phyloP scores from a whole-genome alignment of 164 flowering plant species.

The Stephania yunnanensis region DNA sequence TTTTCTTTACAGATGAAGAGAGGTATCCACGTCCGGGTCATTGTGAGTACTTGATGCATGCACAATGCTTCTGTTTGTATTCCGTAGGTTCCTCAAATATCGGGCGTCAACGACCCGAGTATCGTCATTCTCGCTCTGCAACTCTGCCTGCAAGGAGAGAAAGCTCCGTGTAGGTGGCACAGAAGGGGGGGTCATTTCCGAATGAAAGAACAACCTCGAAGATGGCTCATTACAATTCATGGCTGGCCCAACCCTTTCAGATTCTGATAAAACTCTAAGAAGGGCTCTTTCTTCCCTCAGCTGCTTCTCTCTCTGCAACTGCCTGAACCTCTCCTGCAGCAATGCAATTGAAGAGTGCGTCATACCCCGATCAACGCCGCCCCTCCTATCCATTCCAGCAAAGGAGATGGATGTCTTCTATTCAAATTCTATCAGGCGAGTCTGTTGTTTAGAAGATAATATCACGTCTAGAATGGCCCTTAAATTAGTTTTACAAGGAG shows the following conservation, averaged over 20 bases:
- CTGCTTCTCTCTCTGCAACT: slow-evolving; percentile 34
- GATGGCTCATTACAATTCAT: slow-evolving; percentile 19
- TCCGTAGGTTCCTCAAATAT: slow-evolving; percentile 18
- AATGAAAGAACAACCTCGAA: slow-evolving; percentile 17
- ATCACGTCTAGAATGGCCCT: background rate
- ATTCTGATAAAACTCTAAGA: slow-evolving; percentile 27
- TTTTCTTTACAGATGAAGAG: slow-evolving; percentile 54
- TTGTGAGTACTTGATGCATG: slow-evolving; percentile 21
- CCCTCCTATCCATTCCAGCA: slow-evolving; percentile 27
- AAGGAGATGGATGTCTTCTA: background rate
- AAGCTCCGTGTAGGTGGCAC: slow-evolving; percentile 14
- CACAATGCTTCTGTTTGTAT: slow-evolving; percentile 19
- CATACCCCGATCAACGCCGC: slow-evolving; percentile 19
- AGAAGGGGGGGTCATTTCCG: slow-evolving; percentile 23
- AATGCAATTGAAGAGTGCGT: slow-evolving; percentile 38
- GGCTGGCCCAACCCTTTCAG: slow-evolving; percentile 23
- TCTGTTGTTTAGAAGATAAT: background rate
- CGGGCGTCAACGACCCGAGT: slow-evolving; percentile 16
- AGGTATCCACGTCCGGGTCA: slow-evolving; percentile 51
- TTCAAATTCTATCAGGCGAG: background rate
- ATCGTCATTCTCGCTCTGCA: slow-evolving; percentile 10
- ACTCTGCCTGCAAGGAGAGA: slow-evolving; percentile 11
- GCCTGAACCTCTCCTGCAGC: slow-evolving; percentile 42
- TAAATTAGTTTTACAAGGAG: slow-evolving; percentile 17
- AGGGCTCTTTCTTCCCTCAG: slow-evolving; percentile 57